Evolutionary conservation across 208 protist species (phyloP).

Genomic region (Acanthamoeba healyi): DNA sequence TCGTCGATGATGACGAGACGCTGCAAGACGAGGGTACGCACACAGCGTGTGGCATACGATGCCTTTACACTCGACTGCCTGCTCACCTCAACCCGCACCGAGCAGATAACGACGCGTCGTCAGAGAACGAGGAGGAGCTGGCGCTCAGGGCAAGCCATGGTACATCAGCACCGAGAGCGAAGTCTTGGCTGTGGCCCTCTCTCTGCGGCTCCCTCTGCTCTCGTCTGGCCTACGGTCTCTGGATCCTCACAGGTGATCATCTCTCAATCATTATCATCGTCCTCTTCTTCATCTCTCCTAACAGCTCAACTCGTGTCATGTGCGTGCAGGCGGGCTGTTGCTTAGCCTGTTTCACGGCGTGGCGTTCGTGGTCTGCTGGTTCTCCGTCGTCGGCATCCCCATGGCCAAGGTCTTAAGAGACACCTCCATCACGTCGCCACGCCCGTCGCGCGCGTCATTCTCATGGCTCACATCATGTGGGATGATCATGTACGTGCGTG

Average conservation of each 20-base stretch:
- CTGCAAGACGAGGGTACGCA: conserved; percentile 5
- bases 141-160: too few species aligned
- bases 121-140: too few species aligned
- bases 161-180: not conserved
- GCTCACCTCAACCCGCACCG: too few species aligned
- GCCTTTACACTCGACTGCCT: too few species aligned
- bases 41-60: not conserved
- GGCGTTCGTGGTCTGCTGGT: conserved; percentile 77
- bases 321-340: conserved; percentile 27
- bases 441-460: too few species aligned
- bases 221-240: not conserved
- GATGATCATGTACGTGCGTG: too few species aligned
- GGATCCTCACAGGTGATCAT: conserved; percentile 5
- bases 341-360: conserved; percentile 43
- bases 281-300: conserved; percentile 42
- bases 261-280: conserved; percentile 28
- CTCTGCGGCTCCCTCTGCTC: not conserved
- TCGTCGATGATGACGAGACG: not conserved
- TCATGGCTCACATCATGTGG: too few species aligned
- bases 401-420: conserved; percentile 86
- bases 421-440: too few species aligned
- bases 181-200: too few species aligned
- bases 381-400: conserved; percentile 85
- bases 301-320: not conserved
- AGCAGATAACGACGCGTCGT: too few species aligned